Percentiles rank a stretch among this genome's conserved stretches.
phyloP scores from a whole-genome alignment of 2,329 filamentous ascomycete species.

The Pseudopithomyces maydicus region DNA sequence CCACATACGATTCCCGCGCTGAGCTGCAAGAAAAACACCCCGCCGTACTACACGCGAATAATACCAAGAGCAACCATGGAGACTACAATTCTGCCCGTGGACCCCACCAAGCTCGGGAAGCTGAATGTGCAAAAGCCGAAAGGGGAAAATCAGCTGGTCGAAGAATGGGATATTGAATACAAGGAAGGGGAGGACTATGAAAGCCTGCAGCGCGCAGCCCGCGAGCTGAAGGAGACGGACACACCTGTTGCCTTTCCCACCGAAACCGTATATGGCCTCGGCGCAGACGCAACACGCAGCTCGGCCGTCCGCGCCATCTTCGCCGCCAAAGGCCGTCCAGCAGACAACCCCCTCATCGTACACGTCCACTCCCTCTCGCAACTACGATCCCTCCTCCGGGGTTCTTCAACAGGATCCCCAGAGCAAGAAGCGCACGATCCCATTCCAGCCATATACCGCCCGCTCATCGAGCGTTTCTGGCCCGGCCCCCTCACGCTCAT shows the following conservation, averaged over 20 bases:
- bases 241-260: conserved; percentile 93
- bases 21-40: conserved; percentile 12
- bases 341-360: conserved; percentile 94
- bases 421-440: conserved; percentile 35
- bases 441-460: conserved; percentile 76
- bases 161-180: conserved; percentile 42
- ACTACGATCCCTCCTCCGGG: conserved; percentile 65
- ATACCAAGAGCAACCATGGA: conserved; percentile 29
- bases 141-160: conserved; percentile 38
- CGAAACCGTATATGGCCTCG: conserved; percentile 95
- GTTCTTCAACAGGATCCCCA: conserved; percentile 9
- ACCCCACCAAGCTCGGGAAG: conserved; percentile 47
- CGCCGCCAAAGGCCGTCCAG: conserved; percentile 83
- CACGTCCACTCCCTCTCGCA: conserved; percentile 84
- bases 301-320: conserved; percentile 90
- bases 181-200: conserved; percentile 51
- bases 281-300: conserved; percentile 91
- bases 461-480: conserved; percentile 86
- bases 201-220: conserved; percentile 68
- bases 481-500: conserved; percentile 92
- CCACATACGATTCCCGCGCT: conserved; percentile 27
- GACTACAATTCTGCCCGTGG: conserved; percentile 48
- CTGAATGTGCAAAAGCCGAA: conserved; percentile 34
- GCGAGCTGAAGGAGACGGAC: conserved; percentile 67
- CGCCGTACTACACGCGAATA: conserved; percentile 7